Evolutionary conservation across 2,329 filamentous ascomycete species (phyloP), one percentile per base, ranked within the genome.

Genomic region (Aspergillus amoenus): DNA sequence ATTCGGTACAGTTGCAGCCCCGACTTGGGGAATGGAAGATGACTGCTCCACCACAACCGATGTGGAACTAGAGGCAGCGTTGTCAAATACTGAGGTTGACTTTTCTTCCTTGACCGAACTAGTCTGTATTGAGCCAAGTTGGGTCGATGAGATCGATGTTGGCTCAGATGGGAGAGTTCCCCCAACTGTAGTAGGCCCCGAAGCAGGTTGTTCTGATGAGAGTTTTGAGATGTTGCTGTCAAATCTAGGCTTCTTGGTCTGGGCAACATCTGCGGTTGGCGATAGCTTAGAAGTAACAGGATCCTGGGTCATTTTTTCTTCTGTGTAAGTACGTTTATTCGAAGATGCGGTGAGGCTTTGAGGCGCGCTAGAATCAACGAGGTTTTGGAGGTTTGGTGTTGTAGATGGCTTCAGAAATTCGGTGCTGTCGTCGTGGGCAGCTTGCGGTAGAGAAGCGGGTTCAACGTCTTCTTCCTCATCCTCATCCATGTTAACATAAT

Each of bases 201-300:
- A 30, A 30, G 9, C 27, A 30, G 27, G 8, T 9, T 30, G 43
- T 15, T 17, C 40, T 41, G 6, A 59, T 49, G 24, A 61, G 56
- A 51, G 24, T 2, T 56, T 27, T 21, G 58, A 40, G 13, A 55
- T 50, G n/a, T 55, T 58, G 9, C 61, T 61, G 42, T 68, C 70
- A 22, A 73, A 62, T 18, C 72, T 70, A 21, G 67, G 65, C 51
- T 72, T 73, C 47, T 75, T 74, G 18, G 51, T 48, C 18, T 71
- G 69, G 2, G 59, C 53, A 5, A 56, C 55, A 9, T 63, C 56
- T 32, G 59, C 27, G 24, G 57, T 34, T 40, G 43, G 17, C 5
- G 41, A 15, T 12, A 42, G n/a, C 40, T 18, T 45, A 27, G 32
- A 40, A 45, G 27, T 54, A 34, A 44, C 32, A 13, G 30, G 44